These are phyloP conservation scores for Termitomyces sp. DNA, from an alignment of 768 basidiomycete species.

Conservation along the genomic window DNA sequence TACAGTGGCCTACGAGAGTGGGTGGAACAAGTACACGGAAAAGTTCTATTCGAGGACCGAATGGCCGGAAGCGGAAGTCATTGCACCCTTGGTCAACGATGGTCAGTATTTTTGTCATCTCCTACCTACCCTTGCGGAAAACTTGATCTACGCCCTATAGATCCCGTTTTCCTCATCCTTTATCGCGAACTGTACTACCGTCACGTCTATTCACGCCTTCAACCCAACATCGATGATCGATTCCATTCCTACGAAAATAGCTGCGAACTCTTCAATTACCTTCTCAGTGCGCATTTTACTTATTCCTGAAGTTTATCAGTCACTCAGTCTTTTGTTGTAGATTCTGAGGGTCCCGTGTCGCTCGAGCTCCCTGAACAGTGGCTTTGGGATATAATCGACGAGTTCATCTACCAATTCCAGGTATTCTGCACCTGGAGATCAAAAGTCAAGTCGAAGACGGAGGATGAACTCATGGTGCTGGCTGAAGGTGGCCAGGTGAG, in stretches of 20 bases:
- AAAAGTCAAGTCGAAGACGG: conserved; percentile 77
- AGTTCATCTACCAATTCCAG: conserved; percentile 98
- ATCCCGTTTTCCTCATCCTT: conserved; percentile 93
- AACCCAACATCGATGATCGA: conserved; percentile 94
- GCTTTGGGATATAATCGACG: conserved; percentile 97
- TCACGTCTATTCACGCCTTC: conserved; percentile 92
- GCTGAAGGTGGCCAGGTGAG: conserved; percentile 64
- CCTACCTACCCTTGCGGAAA: not conserved
- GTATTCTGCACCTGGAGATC: conserved; percentile 91
- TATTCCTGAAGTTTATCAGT: not conserved
- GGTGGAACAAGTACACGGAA: conserved; percentile 96
- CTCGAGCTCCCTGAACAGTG: conserved; percentile 95
- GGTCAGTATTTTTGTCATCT: conserved; percentile 38
- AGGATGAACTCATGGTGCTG: conserved; percentile 83
- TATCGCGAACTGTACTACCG: conserved; percentile 96
- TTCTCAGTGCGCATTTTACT: conserved; percentile 63
- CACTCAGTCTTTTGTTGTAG: conserved; percentile 29
- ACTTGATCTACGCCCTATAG: conserved; percentile 26
- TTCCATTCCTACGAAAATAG: conserved; percentile 98
- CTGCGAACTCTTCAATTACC: conserved; percentile 97
- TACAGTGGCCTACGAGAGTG: conserved; percentile 90
- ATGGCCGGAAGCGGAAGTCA: conserved; percentile 96
- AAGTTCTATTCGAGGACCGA: conserved; percentile 92
- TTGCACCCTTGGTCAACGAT: conserved; percentile 91
- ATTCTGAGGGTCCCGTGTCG: conserved; percentile 91